Evolutionary conservation across 352 stramenopile genomes (phyloP).

Genomic region (Aphanomyces stellatus): DNA sequence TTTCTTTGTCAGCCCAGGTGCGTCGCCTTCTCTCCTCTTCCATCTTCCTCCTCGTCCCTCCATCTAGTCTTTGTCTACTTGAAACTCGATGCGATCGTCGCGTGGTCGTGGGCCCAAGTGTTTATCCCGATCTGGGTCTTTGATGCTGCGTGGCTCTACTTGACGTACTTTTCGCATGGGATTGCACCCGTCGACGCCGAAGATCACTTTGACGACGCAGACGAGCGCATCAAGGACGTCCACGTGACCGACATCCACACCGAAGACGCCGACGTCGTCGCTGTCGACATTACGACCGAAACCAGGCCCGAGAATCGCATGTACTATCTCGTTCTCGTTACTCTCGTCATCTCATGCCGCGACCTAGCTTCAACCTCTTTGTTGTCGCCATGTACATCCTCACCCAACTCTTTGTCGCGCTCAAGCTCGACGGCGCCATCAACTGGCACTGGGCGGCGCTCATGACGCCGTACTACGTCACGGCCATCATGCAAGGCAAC

Average conservation of each 20-base stretch:
- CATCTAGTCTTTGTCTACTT: constrained; percentile 18
- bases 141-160: constrained; percentile 1
- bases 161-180: constrained; percentile 3
- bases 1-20: background rate
- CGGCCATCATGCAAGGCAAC: background rate
- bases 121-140: constrained; percentile 15
- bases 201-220: constrained; percentile 4
- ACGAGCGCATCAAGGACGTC: background rate
- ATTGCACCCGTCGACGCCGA: background rate
- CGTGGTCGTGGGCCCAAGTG: constrained; percentile 8
- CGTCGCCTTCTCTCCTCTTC: background rate
- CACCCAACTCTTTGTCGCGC: constrained; percentile 5
- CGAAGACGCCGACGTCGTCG: constrained; percentile 6
- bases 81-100: constrained; percentile 7
- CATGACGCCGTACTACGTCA: constrained; percentile 18
- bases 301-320: constrained; percentile 10
- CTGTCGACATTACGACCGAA: background rate
- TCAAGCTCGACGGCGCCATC: constrained; percentile 6
- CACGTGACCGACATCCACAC: background rate
- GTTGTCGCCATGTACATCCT: constrained; percentile 3
- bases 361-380: constrained; percentile 5
- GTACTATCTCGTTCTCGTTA: background rate
- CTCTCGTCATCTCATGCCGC: background rate
- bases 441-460: constrained; percentile 10
- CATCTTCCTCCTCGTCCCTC: background rate